Evolutionary conservation across 2,329 filamentous ascomycete species (phyloP), one percentile per base, ranked within the genome.

Genomic region (Pseudocercospora macadamiae): DNA sequence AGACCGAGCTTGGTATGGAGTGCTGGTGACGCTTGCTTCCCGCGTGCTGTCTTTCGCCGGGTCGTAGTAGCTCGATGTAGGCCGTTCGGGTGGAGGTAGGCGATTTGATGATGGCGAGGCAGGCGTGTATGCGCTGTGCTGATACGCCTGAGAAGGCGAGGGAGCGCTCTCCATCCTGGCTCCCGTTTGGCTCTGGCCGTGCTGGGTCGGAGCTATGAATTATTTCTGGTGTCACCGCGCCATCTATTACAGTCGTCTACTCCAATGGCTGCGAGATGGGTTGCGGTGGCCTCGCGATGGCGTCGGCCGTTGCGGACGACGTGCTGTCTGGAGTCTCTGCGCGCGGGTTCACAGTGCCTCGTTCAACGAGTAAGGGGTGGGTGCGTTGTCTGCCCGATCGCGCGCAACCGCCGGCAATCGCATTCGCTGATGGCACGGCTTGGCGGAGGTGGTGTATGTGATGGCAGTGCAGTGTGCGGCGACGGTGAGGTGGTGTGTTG

Each of bases 61-160:
- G 67, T 81, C 79, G 72, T 81, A 81, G 73, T 80, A 81, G 67
- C 75, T 75, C 54, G 76, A 75, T 16, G 72, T 66, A n/a, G 74
- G 68, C 18, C 76, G 76, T 54, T 63, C 74, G 18, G 66, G 61
- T 16, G 67, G 64, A 42, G 66, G 63, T 45, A 77, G 71, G 62
- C 74, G 74, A 63, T 73, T 67, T 54, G 74, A 61, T 25, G 63
- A 69, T 12, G 76, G 73, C 37, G 75, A 73, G 42, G 70, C 57
- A 36, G 77, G 77, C 53, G 28, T 51, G 47, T 62, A 60, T 48
- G 32, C 51, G 30, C 32, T 28, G 8, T 54, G 58, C 39, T 54
- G 32, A 36, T 60, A 55, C 28, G 53, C 47, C 32, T 59, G 56
- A 19, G 57, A 48, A 26, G 58, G 58, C 58, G 58, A 61, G 34